Conservation (phyloP, 2,329 filamentous ascomycete species). For the Grosmannia penicillata region DNA sequence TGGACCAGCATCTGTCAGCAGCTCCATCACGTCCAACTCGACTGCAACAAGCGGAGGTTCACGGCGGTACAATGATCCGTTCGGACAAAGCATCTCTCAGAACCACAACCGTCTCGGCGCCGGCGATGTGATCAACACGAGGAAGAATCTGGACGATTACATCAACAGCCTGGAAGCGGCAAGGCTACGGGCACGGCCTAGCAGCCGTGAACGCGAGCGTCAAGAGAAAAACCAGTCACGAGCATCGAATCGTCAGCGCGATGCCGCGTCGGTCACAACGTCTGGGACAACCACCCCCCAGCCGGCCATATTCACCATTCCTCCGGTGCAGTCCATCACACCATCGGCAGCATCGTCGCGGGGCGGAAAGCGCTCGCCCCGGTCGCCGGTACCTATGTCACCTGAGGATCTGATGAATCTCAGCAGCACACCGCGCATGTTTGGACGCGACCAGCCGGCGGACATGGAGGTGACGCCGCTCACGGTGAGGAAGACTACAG, state of each 20-base stretch:
- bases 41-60: slow-evolving; percentile 24
- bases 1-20: slow-evolving; percentile 39
- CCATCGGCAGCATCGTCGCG: slow-evolving; percentile 43
- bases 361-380: slow-evolving; percentile 66
- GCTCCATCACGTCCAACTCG: slow-evolving; percentile 41
- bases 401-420: slow-evolving; percentile 65
- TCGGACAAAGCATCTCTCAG: too few species aligned
- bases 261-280: too few species aligned
- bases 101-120: slow-evolving; percentile 26
- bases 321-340: too few species aligned
- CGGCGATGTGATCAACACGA: slow-evolving; percentile 34
- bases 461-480: neutral
- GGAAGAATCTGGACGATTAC: slow-evolving; percentile 63
- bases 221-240: slow-evolving; percentile 15
- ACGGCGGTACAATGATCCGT: too few species aligned
- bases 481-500: slow-evolving; percentile 3
- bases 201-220: slow-evolving; percentile 30
- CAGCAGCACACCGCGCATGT: slow-evolving; percentile 31
- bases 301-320: too few species aligned
- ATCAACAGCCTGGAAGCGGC: slow-evolving; percentile 76
- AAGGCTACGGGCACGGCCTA: slow-evolving; percentile 41
- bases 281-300: too few species aligned
- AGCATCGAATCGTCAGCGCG: too few species aligned
- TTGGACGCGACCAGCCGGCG: slow-evolving; percentile 10
- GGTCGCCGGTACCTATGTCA: slow-evolving; percentile 87